Evolutionary conservation across 768 basidiomycete species (phyloP).

Genomic region (Tubosaeta sp.): DNA sequence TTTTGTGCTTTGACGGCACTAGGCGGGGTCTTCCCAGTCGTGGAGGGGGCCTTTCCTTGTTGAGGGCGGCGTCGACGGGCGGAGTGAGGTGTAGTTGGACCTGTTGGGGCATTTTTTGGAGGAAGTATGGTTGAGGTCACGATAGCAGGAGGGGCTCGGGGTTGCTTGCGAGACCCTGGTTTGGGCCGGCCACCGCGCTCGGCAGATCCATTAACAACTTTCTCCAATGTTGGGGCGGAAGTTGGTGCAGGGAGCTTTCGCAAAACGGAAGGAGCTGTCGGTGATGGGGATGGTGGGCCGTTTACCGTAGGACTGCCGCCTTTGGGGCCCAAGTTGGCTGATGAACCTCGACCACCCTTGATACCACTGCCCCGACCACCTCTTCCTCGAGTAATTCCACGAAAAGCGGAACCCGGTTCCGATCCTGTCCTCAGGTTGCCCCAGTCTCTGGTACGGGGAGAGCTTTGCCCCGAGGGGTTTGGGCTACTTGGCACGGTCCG

Average conservation of each 20-base stretch:
- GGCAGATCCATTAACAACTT: slow-evolving; percentile 15
- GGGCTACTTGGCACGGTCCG: slow-evolving; percentile 24
- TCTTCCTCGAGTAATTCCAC: slow-evolving; percentile 37
- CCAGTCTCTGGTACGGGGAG: slow-evolving; percentile 42
- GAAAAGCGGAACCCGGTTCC: slow-evolving; percentile 49
- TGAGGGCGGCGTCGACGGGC: slow-evolving; percentile 48
- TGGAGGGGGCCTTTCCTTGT: slow-evolving; percentile 29
- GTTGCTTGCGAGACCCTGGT: slow-evolving; percentile 17
- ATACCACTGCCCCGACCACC: slow-evolving; percentile 32
- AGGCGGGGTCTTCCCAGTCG: slow-evolving; percentile 14
- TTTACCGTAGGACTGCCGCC: slow-evolving; percentile 16
- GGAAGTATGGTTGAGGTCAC: slow-evolving; percentile 22
- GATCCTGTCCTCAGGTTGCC: slow-evolving; percentile 30
- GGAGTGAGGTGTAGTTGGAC: slow-evolving; percentile 36
- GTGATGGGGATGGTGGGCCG: slow-evolving; percentile 17
- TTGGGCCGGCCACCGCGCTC: slow-evolving; percentile 24
- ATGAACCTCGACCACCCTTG: slow-evolving; percentile 24
- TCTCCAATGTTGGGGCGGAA: slow-evolving; percentile 21
- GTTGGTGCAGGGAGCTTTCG: slow-evolving; percentile 15
- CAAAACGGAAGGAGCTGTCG: slow-evolving; percentile 8
- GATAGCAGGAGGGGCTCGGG: slow-evolving; percentile 19
- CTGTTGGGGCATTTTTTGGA: slow-evolving; percentile 16
- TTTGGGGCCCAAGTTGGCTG: slow-evolving; percentile 18
- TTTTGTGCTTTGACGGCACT: slow-evolving; percentile 34
- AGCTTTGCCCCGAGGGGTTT: slow-evolving; percentile 24